These are phyloP conservation scores for Vigna angularis DNA, from an alignment of 306 rosid species.

Conservation along the genomic window DNA sequence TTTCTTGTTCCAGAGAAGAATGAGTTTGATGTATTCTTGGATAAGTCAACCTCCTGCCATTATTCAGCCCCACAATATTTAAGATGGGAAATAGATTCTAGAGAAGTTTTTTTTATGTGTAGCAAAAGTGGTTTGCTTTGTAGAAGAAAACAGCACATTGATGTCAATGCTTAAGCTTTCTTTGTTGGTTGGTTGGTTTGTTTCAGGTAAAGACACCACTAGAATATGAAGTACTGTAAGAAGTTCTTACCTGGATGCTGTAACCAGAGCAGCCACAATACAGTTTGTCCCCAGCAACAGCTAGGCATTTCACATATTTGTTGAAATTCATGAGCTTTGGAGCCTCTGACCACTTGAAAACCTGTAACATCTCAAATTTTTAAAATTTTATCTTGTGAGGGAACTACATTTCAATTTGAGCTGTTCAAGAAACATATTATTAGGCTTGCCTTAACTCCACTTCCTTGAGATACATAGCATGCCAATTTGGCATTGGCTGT, in stretches of 20 bases:
- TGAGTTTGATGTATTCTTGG: slow-evolving; percentile 58
- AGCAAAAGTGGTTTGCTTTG: slow-evolving; percentile 18
- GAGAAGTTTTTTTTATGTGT: slow-evolving; percentile 23
- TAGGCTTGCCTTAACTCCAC: slow-evolving; percentile 80
- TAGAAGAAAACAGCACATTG: slow-evolving; percentile 28
- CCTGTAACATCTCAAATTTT: slow-evolving; percentile 54
- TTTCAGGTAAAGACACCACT: slow-evolving; percentile 23
- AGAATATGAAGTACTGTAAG: slow-evolving; percentile 20
- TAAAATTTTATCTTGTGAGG: slow-evolving; percentile 19
- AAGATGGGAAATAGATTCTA: slow-evolving; percentile 23
- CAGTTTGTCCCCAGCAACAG: slow-evolving; percentile 68
- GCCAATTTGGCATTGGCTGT: slow-evolving; percentile 69
- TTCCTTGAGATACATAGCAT: slow-evolving; percentile 81
- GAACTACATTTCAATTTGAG: slow-evolving; percentile 35
- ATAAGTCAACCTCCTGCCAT: slow-evolving; percentile 86
- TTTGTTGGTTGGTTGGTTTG: slow-evolving; percentile 17
- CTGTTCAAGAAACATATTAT: not conserved
- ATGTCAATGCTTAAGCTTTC: slow-evolving; percentile 22
- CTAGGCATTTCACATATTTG: slow-evolving; percentile 80
- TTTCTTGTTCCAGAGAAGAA: slow-evolving; percentile 85
- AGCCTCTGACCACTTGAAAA: slow-evolving; percentile 66
- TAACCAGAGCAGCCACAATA: slow-evolving; percentile 92
- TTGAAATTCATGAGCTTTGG: slow-evolving; percentile 81
- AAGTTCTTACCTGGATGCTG: slow-evolving; percentile 71
- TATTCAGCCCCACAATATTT: slow-evolving; percentile 27